phyloP scores from a whole-genome alignment of 352 stramenopile species.

The Phytophthora meadii region DNA sequence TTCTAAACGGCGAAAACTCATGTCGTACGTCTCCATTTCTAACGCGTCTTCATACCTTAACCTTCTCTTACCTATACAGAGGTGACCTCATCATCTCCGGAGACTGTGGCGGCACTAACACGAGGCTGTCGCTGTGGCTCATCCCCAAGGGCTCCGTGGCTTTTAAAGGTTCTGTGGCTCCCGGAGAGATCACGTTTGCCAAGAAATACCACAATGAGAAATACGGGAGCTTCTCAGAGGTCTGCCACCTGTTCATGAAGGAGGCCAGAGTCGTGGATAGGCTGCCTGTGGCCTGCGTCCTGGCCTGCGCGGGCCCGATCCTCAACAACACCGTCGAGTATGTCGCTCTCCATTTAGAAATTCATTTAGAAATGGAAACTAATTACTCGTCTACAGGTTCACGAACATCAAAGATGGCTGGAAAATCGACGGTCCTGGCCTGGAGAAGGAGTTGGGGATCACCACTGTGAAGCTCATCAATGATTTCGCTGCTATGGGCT shows the following conservation, averaged over 20 bases:
- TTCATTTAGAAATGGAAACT: neutral
- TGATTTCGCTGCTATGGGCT: slow-evolving; percentile 98
- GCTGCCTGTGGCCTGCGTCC: slow-evolving; percentile 68
- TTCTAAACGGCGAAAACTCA: slow-evolving; percentile 3
- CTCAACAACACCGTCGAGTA: slow-evolving; percentile 84
- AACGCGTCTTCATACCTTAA: neutral
- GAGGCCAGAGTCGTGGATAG: slow-evolving; percentile 84
- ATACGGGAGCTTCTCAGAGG: slow-evolving; percentile 83
- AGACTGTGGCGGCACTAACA: slow-evolving; percentile 98
- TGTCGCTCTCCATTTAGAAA: slow-evolving; percentile 18
- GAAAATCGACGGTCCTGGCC: slow-evolving; percentile 85
- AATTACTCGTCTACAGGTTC: slow-evolving; percentile 52
- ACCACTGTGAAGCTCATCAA: slow-evolving; percentile 94
- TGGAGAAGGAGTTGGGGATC: slow-evolving; percentile 88
- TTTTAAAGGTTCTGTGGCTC: slow-evolving; percentile 76
- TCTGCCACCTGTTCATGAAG: slow-evolving; percentile 94
- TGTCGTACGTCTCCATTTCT: slow-evolving; percentile 17
- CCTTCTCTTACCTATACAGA: slow-evolving; percentile 22
- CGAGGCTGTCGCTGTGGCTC: slow-evolving; percentile 91
- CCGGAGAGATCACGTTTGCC: slow-evolving; percentile 84
- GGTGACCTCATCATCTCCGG: slow-evolving; percentile 88
- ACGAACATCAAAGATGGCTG: slow-evolving; percentile 95
- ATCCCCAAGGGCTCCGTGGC: slow-evolving; percentile 66
- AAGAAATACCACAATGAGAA: slow-evolving; percentile 91
- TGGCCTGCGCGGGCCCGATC: slow-evolving; percentile 85